Base-by-base conservation (phyloP, 1,284 basidiomycete species). In the Pseudozyma flocculosa region DNA sequence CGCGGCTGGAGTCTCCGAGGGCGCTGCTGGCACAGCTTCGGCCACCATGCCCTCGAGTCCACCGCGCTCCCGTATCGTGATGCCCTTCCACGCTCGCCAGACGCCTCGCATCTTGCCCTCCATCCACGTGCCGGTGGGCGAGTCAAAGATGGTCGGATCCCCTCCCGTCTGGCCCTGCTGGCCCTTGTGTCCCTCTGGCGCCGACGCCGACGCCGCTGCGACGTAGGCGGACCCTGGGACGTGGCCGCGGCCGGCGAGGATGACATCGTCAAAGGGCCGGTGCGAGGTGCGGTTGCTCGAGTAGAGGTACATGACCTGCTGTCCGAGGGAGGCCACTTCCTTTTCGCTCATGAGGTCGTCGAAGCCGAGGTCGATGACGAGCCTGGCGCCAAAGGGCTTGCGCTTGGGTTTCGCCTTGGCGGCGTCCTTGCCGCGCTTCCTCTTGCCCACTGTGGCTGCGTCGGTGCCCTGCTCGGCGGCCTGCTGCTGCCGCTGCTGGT, bases 281-380 rank as follows among this genome's bases (percentile, higher is more conserved):
- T 82, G 74, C 1, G 90, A 85, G 43, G 83, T 83, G 46, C 89
- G 85, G 78, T 97, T 94, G 41, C 85, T 84, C 63, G 88, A 88
- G 79, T 97, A 96, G 32, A 89, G 86, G 75, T 89, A 95, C 30
- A 86, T 87, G 48, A 97, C 81, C 79, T 98, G 95, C 36, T 88
- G 88, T 43, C 85, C 85, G 75, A 98, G 84, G 18, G 91, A 95
- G 57, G 82, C 85, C 57, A 94, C 84, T 82, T 98, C 95, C 90
- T 92, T 92, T 50, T 92, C 91, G 43, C 81, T 85, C 95, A 98
- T 98, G 79, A 88, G 83, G 43, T 92, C 86, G 78, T 99, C 95
- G 76, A 98, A 99, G 2, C 87, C 91, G 8, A 95, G 82, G 80
- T 99, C 95, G 24, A 98, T 80, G 19, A 95, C 85, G 2, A 98